phyloP scores from a whole-genome alignment of 768 basidiomycete genomes.

The Boletus pseudo-olivaceus region DNA sequence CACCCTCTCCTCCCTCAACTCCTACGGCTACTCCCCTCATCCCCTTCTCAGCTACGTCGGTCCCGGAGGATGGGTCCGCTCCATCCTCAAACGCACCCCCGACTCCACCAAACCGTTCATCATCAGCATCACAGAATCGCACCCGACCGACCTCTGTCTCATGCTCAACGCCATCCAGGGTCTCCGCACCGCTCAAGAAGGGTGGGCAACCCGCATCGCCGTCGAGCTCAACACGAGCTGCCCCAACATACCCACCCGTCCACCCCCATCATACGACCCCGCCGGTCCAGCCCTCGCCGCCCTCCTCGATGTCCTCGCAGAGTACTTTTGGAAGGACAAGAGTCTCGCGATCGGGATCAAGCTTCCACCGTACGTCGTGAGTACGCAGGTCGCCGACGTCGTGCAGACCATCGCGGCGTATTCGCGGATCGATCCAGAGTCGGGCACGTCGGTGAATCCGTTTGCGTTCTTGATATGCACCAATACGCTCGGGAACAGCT shows the following conservation, averaged over 20 bases:
- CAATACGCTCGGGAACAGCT: conserved; percentile 71
- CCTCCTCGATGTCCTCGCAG: conserved; percentile 53
- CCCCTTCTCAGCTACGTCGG: conserved; percentile 61
- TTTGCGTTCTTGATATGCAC: conserved; percentile 77
- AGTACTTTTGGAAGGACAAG: conserved; percentile 45
- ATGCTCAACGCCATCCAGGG: conserved; percentile 62
- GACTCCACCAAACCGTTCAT: conserved; percentile 61
- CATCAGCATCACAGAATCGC: conserved; percentile 71
- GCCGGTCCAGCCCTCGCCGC: conserved; percentile 39
- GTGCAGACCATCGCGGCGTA: conserved; percentile 45
- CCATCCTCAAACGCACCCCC: conserved; percentile 37
- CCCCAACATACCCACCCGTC: conserved; percentile 64
- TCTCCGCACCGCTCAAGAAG: conserved; percentile 41
- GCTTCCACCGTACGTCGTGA: conserved; percentile 69
- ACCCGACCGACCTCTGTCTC: conserved; percentile 43
- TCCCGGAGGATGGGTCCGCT: conserved; percentile 46
- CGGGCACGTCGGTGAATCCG: conserved; percentile 35
- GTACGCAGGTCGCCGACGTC: conserved; percentile 56
- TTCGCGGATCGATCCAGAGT: conserved; percentile 16
- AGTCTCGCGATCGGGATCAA: conserved; percentile 71
- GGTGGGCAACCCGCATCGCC: conserved; percentile 47
- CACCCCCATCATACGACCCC: conserved; percentile 67
- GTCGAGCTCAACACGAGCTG: conserved; percentile 85
- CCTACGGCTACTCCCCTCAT: conserved; percentile 84
- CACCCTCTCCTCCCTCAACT: conserved; percentile 66